phyloP scores from a whole-genome alignment of 495 filamentous ascomycete species.

The Glutinoglossum americanum region DNA sequence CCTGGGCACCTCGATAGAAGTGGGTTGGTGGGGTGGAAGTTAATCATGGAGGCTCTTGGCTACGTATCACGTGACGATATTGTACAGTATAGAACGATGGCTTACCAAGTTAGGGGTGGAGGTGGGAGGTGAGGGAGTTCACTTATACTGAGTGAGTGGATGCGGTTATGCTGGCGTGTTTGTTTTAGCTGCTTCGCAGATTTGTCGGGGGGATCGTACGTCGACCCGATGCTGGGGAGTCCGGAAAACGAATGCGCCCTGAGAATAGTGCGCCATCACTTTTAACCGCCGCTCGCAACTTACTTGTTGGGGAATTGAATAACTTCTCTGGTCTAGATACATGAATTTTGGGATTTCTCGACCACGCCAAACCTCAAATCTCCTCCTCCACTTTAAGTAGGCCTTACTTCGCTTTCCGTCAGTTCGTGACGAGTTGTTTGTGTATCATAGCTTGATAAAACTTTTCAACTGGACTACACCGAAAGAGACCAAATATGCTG shows the following conservation, averaged over 20 bases:
- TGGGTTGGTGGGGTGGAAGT: neutral
- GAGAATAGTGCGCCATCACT: no score
- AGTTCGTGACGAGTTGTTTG: neutral
- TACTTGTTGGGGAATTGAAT: neutral
- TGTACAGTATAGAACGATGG: neutral
- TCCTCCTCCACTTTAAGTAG: neutral
- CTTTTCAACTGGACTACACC: neutral
- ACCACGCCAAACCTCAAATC: neutral
- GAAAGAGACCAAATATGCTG: neutral
- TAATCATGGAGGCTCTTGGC: neutral
- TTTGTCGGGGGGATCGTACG: no score
- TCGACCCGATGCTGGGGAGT: no score
- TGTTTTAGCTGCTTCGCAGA: no score
- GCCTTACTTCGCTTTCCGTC: neutral
- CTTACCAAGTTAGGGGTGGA: no score
- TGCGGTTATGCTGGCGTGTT: no score
- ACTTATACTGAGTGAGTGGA: no score
- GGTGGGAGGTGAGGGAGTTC: no score
- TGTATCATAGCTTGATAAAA: neutral
- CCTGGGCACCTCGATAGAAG: no score
- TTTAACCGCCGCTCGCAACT: neutral
- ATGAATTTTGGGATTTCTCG: conserved; percentile 1
- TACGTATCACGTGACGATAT: neutral
- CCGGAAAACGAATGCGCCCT: no score
- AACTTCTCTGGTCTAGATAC: neutral